Conservation (phyloP, 495 filamentous ascomycete genomes). For the Tetracladium marchalianum region DNA sequence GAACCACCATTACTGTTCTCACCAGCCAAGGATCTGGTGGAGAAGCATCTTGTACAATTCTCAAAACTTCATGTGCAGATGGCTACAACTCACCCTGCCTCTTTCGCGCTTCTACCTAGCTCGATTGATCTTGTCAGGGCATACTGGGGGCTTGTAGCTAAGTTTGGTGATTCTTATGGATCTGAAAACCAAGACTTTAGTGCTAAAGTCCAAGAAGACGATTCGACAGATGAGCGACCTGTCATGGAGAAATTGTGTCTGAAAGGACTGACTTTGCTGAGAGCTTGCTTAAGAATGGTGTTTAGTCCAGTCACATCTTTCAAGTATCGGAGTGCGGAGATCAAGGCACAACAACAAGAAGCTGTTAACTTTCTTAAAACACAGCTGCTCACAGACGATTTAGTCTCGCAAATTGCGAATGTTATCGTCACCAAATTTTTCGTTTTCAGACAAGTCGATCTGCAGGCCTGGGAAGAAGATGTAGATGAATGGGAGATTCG, state of each 20-base stretch:
- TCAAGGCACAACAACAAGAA: conserved; percentile 57
- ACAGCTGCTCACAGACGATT: conserved; percentile 60
- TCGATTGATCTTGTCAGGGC: conserved; percentile 62
- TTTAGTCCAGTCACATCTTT: conserved; percentile 73
- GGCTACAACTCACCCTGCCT: conserved; percentile 60
- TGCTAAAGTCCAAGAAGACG: conserved; percentile 33
- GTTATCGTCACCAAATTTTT: conserved; percentile 80
- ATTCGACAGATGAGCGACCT: conserved; percentile 43
- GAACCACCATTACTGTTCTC: conserved; percentile 36
- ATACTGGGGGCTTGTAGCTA: conserved; percentile 74
- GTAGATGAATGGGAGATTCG: conserved; percentile 86
- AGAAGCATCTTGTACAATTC: conserved; percentile 79
- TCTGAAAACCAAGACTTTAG: conserved; percentile 20
- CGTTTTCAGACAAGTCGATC: conserved; percentile 72
- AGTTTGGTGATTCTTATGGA: conserved; percentile 60
- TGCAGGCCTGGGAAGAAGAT: conserved; percentile 79
- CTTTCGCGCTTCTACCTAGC: conserved; percentile 71
- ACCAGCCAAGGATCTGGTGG: conserved; percentile 44
- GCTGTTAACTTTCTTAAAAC: conserved; percentile 55
- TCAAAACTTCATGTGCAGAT: conserved; percentile 87
- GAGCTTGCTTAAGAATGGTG: conserved; percentile 73
- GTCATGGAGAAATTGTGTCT: conserved; percentile 68
- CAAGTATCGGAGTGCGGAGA: conserved; percentile 61
- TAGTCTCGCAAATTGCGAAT: conserved; percentile 71
- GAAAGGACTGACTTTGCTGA: conserved; percentile 71